These are phyloP conservation scores for Mrakia blollopis DNA, from an alignment of 768 basidiomycete species.

Conservation along the genomic window DNA sequence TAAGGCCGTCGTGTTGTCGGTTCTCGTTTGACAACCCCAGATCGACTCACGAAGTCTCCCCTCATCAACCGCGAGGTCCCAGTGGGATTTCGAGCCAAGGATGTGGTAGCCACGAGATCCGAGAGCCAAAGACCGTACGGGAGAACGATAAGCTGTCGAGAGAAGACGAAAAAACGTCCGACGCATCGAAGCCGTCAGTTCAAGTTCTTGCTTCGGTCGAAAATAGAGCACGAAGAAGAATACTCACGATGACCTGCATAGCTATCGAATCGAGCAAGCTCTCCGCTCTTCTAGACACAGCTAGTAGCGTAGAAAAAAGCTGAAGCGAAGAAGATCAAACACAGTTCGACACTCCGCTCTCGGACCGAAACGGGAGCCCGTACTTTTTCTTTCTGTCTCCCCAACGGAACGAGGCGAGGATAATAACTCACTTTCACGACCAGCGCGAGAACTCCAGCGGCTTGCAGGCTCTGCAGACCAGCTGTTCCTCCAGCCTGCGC, in stretches of 20 bases:
- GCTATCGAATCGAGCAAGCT: constrained; percentile 6
- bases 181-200: not conserved
- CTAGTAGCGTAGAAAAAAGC: constrained; percentile 9
- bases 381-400: not conserved
- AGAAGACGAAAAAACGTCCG: not conserved
- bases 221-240: not conserved
- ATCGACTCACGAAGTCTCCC: not conserved
- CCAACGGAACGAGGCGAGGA: no score
- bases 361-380: not conserved
- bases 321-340: not conserved
- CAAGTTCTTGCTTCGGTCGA: not conserved
- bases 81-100: not conserved
- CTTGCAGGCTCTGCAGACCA: not conserved
- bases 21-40: not conserved
- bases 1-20: not conserved
- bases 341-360: not conserved
- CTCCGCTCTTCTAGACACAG: not conserved
- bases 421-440: constrained; percentile 7
- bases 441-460: not conserved
- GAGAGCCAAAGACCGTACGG: not conserved
- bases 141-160: not conserved
- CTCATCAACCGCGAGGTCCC: not conserved
- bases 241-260: not conserved
- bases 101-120: not conserved
- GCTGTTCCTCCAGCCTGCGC: not conserved